Evolutionary conservation across 257 asterid genomes (phyloP).

Genomic region (Echium plantagineum): DNA sequence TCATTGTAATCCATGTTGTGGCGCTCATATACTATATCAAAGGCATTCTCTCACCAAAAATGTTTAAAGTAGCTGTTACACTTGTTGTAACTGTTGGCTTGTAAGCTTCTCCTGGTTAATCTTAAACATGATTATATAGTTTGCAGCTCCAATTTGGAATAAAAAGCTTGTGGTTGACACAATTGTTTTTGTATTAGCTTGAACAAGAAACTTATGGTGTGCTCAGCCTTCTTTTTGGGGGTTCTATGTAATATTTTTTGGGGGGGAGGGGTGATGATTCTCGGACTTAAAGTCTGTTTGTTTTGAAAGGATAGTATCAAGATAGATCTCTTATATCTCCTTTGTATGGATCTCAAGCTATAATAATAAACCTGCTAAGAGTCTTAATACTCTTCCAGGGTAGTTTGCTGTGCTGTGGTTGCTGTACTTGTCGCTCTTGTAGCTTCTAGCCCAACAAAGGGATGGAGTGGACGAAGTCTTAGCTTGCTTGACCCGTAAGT

Average conservation of each 20-base stretch:
- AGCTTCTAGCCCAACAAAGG: conserved; percentile 98
- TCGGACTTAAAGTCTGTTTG: too few species aligned
- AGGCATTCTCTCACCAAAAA: conserved; percentile 82
- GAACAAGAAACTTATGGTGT: too few species aligned
- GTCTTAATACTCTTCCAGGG: conserved; percentile 34
- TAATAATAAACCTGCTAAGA: neutral
- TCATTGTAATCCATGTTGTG: conserved; percentile 78
- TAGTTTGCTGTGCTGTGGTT: conserved; percentile 56
- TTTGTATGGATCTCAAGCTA: neutral
- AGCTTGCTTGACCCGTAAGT: conserved; percentile 98
- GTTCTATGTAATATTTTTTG: too few species aligned
- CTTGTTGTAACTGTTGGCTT: conserved; percentile 77
- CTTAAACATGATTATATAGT: too few species aligned
- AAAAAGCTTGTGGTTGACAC: neutral
- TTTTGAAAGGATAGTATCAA: neutral
- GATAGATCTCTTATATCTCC: neutral
- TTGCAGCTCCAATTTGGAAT: neutral
- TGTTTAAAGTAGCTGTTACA: conserved; percentile 96
- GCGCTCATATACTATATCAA: conserved; percentile 85
- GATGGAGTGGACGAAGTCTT: conserved; percentile 99
- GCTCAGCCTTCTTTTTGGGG: too few species aligned
- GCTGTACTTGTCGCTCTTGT: conserved; percentile 80
- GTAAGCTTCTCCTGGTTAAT: conserved; percentile 40
- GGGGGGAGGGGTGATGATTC: too few species aligned
- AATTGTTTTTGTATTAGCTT: neutral